These are phyloP conservation scores for Nakaseomyces nivariensis DNA, from an alignment of 1,139 yeast genomes.

Conservation along the genomic window DNA sequence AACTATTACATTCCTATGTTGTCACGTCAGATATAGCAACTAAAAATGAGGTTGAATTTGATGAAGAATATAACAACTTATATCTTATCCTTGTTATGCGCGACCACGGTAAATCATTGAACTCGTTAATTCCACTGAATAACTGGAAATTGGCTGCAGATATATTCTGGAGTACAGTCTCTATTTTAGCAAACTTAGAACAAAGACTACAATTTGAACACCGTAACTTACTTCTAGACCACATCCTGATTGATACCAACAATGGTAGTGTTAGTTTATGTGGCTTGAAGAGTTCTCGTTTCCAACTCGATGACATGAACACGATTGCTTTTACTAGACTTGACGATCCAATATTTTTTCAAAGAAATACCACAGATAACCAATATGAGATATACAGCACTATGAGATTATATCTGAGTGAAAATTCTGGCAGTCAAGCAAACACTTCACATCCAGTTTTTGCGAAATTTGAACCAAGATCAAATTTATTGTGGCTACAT, in stretches of 20 bases:
- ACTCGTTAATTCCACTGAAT: constrained; percentile 22
- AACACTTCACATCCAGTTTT: constrained; percentile 11
- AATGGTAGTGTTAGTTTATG: constrained; percentile 40
- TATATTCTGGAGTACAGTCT: constrained; percentile 45
- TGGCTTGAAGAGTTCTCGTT: constrained; percentile 34
- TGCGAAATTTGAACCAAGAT: constrained; percentile 33
- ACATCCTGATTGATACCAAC: constrained; percentile 34
- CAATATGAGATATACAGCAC: constrained; percentile 44
- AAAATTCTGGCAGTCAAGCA: constrained; percentile 7
- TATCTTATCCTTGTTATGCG: constrained; percentile 22
- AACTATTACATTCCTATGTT: constrained; percentile 19
- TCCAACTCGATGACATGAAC: constrained; percentile 1
- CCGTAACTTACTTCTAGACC: constrained; percentile 59
- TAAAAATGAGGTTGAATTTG: constrained; percentile 6
- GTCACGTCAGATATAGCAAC: constrained; percentile 8
- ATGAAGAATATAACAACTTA: constrained; percentile 1
- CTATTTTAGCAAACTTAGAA: constrained; percentile 44
- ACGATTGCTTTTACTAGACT: constrained; percentile 28
- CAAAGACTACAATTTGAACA: constrained; percentile 48
- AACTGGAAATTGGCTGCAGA: constrained; percentile 45
- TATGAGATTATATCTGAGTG: constrained; percentile 31
- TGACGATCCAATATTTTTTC: constrained; percentile 44
- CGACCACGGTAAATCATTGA: constrained; percentile 25
- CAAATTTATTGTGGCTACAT: constrained; percentile 38
- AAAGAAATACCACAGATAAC: constrained; percentile 39